Base-by-base conservation (phyloP, 2,329 filamentous ascomycete genomes). In the Tolypocladium endophyticum region DNA sequence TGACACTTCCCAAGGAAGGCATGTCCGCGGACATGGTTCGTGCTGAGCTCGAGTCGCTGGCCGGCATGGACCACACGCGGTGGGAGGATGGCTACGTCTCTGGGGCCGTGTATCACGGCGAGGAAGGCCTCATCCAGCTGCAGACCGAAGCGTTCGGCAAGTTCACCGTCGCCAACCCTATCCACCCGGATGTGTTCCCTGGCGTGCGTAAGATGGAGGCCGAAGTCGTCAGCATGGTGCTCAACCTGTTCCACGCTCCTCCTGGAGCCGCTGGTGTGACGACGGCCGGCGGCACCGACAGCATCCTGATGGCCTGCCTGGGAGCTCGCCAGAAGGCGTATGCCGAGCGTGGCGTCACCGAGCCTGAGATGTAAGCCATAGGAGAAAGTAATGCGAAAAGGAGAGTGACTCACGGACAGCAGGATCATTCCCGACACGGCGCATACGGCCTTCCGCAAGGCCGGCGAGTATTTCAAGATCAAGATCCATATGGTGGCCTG, bases 161-260 rank as follows among this genome's bases (percentile, higher is more conserved):
- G 74, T 99, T 99, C 73, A 93, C 92, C 57, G 94, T 99, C 36
- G 84, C 92, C 45, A 99, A 99, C 73, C 94, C 94, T 3, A 94
- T 99, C 66, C 94, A 99, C 73, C 94, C 94, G 8, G 94, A 99
- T 76, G 93, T 99, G 52, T 99, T 99, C 76, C 94, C 94, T 20
- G 94, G 93, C 35, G 92, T 99, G 58, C 82, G 94, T 68, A 99
- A 99, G 83, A 99, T 99, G 94, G 94, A 99, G 79, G 93, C 94
- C 53, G 94, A 99, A 77, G 80, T 99, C 62, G 94, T 99, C 58
- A 89, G 92, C 65, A 99, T 99, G 93, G 92, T 95, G 36, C 78
- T 96, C 62, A 83, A 84, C 53, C 78, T 99, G 73, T 99, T 97
- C 79, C 90, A 96, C 73, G 92, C 89, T 11, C 94, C 94, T 3